These are phyloP conservation scores for Alternaria arborescens DNA, from an alignment of 2,329 filamentous ascomycete species.

Conservation along the genomic window DNA sequence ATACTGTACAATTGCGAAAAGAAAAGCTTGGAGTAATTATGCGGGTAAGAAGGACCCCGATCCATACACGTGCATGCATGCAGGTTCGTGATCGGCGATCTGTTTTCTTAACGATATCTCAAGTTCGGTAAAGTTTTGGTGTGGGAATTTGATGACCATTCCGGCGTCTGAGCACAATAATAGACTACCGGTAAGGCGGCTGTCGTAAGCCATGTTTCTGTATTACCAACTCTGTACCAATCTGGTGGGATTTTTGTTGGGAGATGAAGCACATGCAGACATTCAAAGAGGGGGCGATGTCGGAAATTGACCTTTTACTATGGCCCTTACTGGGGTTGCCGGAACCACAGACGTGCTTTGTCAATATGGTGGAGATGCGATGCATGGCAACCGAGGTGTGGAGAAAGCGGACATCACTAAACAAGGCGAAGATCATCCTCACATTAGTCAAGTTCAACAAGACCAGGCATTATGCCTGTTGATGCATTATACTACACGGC, in stretches of 20 bases:
- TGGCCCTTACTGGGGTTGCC: not conserved
- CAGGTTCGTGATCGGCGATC: slow-evolving; percentile 4
- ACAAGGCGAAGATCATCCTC: slow-evolving; percentile 1
- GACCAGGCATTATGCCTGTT: slow-evolving; percentile 7
- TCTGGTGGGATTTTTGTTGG: slow-evolving; percentile 1
- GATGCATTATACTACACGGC: slow-evolving; percentile 7
- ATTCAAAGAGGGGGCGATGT: not conserved
- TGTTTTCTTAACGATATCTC: not conserved
- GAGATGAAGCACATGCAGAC: not conserved
- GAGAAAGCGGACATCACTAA: not conserved
- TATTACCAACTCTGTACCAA: not conserved
- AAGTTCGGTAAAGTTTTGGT: not conserved
- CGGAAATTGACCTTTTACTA: not conserved
- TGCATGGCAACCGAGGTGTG: slow-evolving; percentile 3
- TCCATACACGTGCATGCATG: slow-evolving; percentile 1
- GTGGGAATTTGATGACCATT: not conserved
- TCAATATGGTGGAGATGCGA: slow-evolving; percentile 4
- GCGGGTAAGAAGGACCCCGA: slow-evolving; percentile 1
- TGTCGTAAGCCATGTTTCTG: not conserved
- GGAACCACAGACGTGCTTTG: not conserved
- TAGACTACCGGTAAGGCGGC: not conserved
- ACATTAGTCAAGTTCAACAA: not conserved
- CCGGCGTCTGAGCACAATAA: not conserved
- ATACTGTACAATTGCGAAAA: not conserved
- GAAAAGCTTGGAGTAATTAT: not conserved